Evolutionary conservation across 768 basidiomycete genomes (phyloP).

Genomic region (Termitomyces sp.): DNA sequence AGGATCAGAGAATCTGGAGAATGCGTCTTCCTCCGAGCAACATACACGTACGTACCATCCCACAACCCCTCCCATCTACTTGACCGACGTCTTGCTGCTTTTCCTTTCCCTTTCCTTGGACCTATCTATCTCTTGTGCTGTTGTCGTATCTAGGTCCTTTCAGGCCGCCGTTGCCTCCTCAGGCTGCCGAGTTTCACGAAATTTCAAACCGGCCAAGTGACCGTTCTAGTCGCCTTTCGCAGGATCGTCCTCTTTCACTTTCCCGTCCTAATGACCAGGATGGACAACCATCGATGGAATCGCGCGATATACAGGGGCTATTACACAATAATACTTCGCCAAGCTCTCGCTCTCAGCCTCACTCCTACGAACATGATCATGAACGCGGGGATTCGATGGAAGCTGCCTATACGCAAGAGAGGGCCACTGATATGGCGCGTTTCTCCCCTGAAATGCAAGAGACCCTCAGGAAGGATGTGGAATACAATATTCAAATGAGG

Average conservation of each 20-base stretch:
- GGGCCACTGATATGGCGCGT: background rate
- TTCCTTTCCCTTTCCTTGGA: slow-evolving; percentile 7
- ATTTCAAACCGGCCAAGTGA: slow-evolving; percentile 9
- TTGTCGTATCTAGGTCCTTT: slow-evolving; percentile 26
- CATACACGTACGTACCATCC: slow-evolving; percentile 27
- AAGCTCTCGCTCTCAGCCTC: background rate
- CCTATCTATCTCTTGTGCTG: background rate
- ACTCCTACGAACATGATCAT: background rate
- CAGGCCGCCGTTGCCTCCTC: slow-evolving; percentile 40
- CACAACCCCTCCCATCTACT: slow-evolving; percentile 15
- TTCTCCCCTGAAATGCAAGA: background rate
- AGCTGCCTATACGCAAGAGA: background rate
- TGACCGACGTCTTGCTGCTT: slow-evolving; percentile 13
- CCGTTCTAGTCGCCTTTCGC: background rate
- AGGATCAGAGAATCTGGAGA: slow-evolving; percentile 7
- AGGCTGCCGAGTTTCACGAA: slow-evolving; percentile 31
- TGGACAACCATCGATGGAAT: background rate
- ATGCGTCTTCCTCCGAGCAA: slow-evolving; percentile 14
- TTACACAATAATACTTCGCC: background rate
- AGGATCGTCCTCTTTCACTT: slow-evolving; percentile 1
- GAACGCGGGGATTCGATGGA: background rate
- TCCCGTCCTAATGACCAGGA: background rate
- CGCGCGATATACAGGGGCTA: background rate
- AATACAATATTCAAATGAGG: background rate
- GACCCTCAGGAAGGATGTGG: background rate